These are phyloP conservation scores for Penicillium atrosanguineum DNA, from an alignment of 495 filamentous ascomycete species.

Conservation along the genomic window DNA sequence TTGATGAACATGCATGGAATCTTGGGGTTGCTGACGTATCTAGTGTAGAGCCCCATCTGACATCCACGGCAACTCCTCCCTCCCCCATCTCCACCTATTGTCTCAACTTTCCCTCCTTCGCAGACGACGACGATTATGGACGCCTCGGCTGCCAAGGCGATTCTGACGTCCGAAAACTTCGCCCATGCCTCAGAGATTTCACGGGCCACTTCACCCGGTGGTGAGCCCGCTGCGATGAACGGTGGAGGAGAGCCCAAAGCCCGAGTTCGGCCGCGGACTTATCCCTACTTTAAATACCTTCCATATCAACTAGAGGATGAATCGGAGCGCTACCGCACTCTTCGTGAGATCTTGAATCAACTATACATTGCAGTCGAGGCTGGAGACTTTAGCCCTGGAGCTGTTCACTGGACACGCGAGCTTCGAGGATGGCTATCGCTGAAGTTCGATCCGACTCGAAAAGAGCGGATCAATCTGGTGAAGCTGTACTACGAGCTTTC, in stretches of 20 bases:
- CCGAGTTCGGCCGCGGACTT: constrained; percentile 84
- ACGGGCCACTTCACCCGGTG: constrained; percentile 65
- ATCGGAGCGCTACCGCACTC: constrained; percentile 63
- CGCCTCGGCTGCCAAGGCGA: constrained; percentile 34
- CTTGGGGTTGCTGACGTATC: constrained; percentile 23
- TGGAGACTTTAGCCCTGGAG: constrained; percentile 90
- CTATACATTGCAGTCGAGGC: constrained; percentile 88
- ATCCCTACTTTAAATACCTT: constrained; percentile 83
- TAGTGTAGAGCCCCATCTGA: constrained; percentile 32
- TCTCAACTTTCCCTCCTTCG: constrained; percentile 9
- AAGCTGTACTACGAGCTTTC: constrained; percentile 93
- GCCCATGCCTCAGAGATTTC: constrained; percentile 53
- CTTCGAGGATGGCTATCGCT: constrained; percentile 90
- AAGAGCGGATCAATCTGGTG: constrained; percentile 77
- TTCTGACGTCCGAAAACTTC: constrained; percentile 47
- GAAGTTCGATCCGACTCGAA: constrained; percentile 91
- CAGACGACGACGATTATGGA: constrained; percentile 40
- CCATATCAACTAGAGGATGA: constrained; percentile 85
- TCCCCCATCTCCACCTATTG: constrained; percentile 23
- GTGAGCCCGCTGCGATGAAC: constrained; percentile 53
- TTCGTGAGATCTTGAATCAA: constrained; percentile 84
- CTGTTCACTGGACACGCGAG: constrained; percentile 96
- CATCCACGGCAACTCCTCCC: constrained; percentile 22
- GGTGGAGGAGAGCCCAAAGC: constrained; percentile 54
- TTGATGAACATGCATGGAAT: constrained; percentile 6